These are phyloP conservation scores for Fusarium bulbicola DNA, from an alignment of 2,329 filamentous ascomycete species.

Conservation along the genomic window DNA sequence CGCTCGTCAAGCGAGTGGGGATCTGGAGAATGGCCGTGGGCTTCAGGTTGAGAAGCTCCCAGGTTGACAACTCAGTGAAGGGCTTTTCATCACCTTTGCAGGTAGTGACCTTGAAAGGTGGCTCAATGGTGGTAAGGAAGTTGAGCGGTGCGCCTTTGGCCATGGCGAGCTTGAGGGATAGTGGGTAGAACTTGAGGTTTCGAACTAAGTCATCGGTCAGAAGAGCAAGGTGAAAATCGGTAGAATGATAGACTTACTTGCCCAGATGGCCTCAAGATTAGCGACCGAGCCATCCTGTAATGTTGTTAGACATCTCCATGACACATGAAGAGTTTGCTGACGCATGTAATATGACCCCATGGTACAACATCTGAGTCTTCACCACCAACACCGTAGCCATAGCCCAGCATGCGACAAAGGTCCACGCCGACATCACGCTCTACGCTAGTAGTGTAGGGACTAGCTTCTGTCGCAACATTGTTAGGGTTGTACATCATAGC, in stretches of 20 bases:
- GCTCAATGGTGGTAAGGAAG: neutral
- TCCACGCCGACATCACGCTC: neutral
- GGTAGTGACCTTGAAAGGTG: accelerated
- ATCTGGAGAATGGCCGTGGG: neutral
- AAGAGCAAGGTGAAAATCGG: accelerated
- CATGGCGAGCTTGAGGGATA: neutral
- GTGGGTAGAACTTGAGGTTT: neutral
- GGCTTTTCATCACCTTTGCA: neutral
- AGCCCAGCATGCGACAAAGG: neutral
- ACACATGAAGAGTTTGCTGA: neutral
- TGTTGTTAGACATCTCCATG: neutral
- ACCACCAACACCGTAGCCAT: neutral
- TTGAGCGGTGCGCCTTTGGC: neutral
- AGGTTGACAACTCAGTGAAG: neutral
- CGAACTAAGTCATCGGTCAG: neutral
- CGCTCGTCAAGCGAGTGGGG: neutral
- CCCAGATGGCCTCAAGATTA: neutral
- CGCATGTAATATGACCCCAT: neutral
- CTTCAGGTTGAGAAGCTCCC: neutral
- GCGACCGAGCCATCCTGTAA: neutral
- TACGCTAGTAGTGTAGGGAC: neutral
- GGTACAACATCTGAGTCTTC: neutral
- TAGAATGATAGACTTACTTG: neutral
- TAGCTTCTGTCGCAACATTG: neutral
- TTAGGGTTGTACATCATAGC: neutral